Conservation (phyloP, 495 filamentous ascomycete genomes). For the Amorphotheca resinae region DNA sequence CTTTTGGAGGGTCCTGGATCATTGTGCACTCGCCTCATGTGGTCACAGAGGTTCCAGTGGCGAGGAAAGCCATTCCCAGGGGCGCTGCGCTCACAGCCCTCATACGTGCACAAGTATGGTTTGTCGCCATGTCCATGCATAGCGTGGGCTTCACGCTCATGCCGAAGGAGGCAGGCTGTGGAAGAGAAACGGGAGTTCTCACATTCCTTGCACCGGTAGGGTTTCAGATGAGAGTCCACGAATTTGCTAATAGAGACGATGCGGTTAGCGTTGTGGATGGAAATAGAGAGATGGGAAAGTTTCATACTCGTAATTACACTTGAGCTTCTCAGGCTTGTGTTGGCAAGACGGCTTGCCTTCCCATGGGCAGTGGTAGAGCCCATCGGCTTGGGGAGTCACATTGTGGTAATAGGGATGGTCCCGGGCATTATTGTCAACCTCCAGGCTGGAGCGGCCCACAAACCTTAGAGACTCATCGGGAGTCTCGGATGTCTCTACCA, state of each 20-base stretch:
- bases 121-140: slow-evolving; percentile 90
- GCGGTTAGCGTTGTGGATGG: slow-evolving; percentile 19
- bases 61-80: slow-evolving; percentile 79
- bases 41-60: slow-evolving; percentile 86
- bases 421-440: slow-evolving; percentile 47
- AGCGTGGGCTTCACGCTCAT: slow-evolving; percentile 88
- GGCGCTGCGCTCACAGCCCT: slow-evolving; percentile 69
- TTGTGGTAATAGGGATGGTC: slow-evolving; percentile 70
- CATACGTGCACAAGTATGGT: slow-evolving; percentile 72
- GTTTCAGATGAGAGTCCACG: slow-evolving; percentile 86
- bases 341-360: slow-evolving; percentile 62
- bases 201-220: slow-evolving; percentile 85
- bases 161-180: slow-evolving; percentile 85
- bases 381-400: slow-evolving; percentile 50
- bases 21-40: slow-evolving; percentile 89
- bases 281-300: slow-evolving; percentile 10
- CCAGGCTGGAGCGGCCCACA: slow-evolving; percentile 16
- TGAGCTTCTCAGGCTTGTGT: slow-evolving; percentile 79
- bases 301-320: slow-evolving; percentile 93
- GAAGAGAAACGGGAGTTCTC: slow-evolving; percentile 76
- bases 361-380: slow-evolving; percentile 84
- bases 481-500: slow-evolving; percentile 13
- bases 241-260: slow-evolving; percentile 56
- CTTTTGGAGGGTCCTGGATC: slow-evolving; percentile 33
- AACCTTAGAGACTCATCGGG: slow-evolving; percentile 15